Conservation (phyloP, 495 filamentous ascomycete genomes). For the Penicillium salamii region DNA sequence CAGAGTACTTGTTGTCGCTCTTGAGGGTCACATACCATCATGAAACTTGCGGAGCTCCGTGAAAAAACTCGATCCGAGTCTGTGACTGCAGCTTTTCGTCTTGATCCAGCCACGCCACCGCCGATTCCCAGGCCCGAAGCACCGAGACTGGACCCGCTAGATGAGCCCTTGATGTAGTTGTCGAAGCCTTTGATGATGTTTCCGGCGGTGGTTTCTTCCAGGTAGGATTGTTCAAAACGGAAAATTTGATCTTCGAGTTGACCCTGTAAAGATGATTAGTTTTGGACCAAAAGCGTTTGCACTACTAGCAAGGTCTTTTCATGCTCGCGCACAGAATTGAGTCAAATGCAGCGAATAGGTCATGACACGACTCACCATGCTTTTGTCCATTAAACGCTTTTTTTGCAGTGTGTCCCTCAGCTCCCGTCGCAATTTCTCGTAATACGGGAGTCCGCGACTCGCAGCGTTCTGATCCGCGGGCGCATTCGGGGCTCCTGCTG, state of each 20-base stretch:
- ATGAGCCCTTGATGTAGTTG: conserved; percentile 88
- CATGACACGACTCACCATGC: conserved; percentile 48
- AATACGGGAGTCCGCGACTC: conserved; percentile 60
- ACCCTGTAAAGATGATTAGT: conserved; percentile 34
- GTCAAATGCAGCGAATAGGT: not conserved
- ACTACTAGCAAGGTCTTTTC: not conserved
- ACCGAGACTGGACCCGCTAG: conserved; percentile 32
- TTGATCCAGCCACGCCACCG: conserved; percentile 26
- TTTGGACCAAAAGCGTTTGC: not conserved
- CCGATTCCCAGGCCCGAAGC: conserved; percentile 46
- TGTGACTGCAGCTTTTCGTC: conserved; percentile 47
- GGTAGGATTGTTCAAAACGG: conserved; percentile 79
- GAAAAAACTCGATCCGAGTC: conserved; percentile 53
- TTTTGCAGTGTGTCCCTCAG: conserved; percentile 64
- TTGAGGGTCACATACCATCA: conserved; percentile 35
- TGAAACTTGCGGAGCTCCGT: conserved; percentile 49
- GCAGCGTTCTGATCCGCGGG: conserved; percentile 27
- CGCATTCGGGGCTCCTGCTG: conserved; percentile 30
- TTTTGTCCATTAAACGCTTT: conserved; percentile 65
- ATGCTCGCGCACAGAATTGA: not conserved
- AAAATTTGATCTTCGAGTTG: conserved; percentile 79
- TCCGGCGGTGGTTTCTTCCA: conserved; percentile 83
- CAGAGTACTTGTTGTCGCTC: too few relatives aligned
- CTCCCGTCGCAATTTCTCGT: conserved; percentile 69
- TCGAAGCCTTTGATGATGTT: conserved; percentile 99